A percentile compares a stretch with the other conserved stretches of the same genome.
phyloP scores from a whole-genome alignment of 2,329 filamentous ascomycete species.

The Penicillium crustosum region DNA sequence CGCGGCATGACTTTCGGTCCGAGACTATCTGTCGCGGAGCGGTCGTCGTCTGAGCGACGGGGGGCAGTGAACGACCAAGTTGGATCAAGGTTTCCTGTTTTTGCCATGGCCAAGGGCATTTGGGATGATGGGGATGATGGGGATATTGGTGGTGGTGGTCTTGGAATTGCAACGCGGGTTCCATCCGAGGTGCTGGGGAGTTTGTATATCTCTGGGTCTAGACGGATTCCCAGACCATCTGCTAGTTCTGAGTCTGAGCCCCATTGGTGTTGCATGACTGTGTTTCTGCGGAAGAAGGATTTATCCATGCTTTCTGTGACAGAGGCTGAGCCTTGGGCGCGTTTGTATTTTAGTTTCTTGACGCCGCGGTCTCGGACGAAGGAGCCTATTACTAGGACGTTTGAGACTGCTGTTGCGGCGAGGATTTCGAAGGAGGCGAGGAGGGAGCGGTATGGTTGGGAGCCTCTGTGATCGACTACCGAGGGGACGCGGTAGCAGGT shows the following conservation, averaged over 20 bases:
- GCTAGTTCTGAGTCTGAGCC: slow-evolving; percentile 92
- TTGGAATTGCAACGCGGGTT: not conserved
- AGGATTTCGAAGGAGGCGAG: slow-evolving; percentile 88
- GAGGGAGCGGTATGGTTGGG: slow-evolving; percentile 84
- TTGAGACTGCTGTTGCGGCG: slow-evolving; percentile 82
- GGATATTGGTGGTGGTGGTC: slow-evolving; percentile 4
- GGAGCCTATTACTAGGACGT: slow-evolving; percentile 84
- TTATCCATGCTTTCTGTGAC: slow-evolving; percentile 49
- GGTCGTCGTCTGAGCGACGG: slow-evolving; percentile 31
- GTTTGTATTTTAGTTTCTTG: slow-evolving; percentile 82
- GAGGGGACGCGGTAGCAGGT: slow-evolving; percentile 79
- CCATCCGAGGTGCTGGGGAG: slow-evolving; percentile 32
- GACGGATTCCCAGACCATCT: slow-evolving; percentile 71
- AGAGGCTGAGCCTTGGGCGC: slow-evolving; percentile 43
- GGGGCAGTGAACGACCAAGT: slow-evolving; percentile 34
- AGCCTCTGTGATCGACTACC: slow-evolving; percentile 68
- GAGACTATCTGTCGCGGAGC: slow-evolving; percentile 31
- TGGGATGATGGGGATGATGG: slow-evolving; percentile 42
- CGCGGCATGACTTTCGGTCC: slow-evolving; percentile 36
- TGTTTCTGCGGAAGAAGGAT: slow-evolving; percentile 46
- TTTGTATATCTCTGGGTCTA: slow-evolving; percentile 53
- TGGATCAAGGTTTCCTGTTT: slow-evolving; percentile 31
- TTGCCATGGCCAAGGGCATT: slow-evolving; percentile 20
- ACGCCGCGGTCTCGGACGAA: slow-evolving; percentile 87
- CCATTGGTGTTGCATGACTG: slow-evolving; percentile 69